A percentile compares a stretch with the other conserved stretches of the same genome.
Conservation (phyloP, 2,329 filamentous ascomycete genomes). For the Coccinonectria pachysandricola region DNA sequence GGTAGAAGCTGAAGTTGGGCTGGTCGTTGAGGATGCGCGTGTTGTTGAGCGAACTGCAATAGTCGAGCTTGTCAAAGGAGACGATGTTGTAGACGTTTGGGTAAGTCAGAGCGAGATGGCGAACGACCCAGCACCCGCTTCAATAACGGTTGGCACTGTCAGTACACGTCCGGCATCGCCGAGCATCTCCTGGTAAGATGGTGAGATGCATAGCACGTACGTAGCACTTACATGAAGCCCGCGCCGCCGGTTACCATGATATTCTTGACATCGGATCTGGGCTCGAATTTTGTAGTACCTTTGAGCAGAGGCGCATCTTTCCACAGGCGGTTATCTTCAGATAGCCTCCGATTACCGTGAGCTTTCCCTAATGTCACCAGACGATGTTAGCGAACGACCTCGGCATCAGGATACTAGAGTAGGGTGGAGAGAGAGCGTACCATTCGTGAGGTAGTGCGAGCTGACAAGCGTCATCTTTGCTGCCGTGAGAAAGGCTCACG, state of each 20-base stretch:
- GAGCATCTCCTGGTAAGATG: constrained; percentile 1
- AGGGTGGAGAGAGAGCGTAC: too few relatives aligned
- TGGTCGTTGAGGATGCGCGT: constrained; percentile 56
- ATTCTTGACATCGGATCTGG: constrained; percentile 59
- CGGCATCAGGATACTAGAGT: too few relatives aligned
- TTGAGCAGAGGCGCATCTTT: constrained; percentile 59
- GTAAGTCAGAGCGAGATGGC: constrained; percentile 67
- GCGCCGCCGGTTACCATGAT: constrained; percentile 79
- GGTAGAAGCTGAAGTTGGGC: constrained; percentile 68
- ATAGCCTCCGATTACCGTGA: constrained; percentile 28
- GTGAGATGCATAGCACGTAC: neutral
- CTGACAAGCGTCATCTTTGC: too few relatives aligned
- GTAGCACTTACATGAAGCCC: constrained; percentile 66
- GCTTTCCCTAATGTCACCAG: too few relatives aligned
- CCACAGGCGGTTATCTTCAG: constrained; percentile 56
- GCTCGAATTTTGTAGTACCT: constrained; percentile 61
- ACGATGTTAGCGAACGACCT: too few relatives aligned
- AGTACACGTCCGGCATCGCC: constrained; percentile 9
- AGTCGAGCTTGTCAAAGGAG: constrained; percentile 78
- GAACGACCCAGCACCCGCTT: constrained; percentile 74
- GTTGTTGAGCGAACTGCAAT: constrained; percentile 73
- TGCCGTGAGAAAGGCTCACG: too few relatives aligned
- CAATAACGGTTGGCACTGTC: constrained; percentile 6
- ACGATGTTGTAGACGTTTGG: constrained; percentile 65
- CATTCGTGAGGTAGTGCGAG: too few relatives aligned